Evolutionary conservation across 192 early-diverging fungal genomes (phyloP).

Genomic region (Coemansia sp.): DNA sequence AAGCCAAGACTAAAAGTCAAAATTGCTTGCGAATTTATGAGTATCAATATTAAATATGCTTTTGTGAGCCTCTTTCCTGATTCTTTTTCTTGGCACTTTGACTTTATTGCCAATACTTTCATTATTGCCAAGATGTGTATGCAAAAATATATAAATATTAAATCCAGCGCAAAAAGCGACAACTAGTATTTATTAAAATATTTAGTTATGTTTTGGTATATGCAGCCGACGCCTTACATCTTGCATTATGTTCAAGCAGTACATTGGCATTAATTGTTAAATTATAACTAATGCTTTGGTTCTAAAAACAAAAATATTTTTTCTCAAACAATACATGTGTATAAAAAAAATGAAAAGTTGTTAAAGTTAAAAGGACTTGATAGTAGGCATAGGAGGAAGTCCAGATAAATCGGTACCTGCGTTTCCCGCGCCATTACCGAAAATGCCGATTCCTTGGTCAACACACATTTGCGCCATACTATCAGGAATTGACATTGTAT

Average conservation of each 20-base stretch:
- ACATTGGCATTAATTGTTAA: too few species aligned
- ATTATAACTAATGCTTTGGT: too few species aligned
- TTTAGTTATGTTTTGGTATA: neutral
- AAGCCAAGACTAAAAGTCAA: neutral
- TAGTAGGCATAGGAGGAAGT: neutral
- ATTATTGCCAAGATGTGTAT: neutral
- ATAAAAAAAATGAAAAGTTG: too few species aligned
- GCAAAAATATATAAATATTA: neutral
- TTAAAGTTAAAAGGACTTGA: neutral
- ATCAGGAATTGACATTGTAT: constrained; percentile 47
- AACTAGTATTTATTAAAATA: too few species aligned
- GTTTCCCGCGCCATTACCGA: neutral
- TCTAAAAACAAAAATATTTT: too few species aligned
- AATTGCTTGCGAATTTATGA: neutral
- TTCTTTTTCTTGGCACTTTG: neutral
- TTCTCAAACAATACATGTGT: too few species aligned
- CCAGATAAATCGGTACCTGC: neutral
- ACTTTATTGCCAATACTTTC: neutral
- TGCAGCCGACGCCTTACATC: neutral
- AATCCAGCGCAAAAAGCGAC: neutral
- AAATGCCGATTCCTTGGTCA: neutral
- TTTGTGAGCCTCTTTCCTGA: too few species aligned
- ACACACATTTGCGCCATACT: constrained; percentile 37
- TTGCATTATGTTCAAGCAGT: too few species aligned
- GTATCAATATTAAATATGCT: neutral